These are phyloP conservation scores for Balamuthia mandrillaris DNA, from an alignment of 208 protist species.

Conservation along the genomic window DNA sequence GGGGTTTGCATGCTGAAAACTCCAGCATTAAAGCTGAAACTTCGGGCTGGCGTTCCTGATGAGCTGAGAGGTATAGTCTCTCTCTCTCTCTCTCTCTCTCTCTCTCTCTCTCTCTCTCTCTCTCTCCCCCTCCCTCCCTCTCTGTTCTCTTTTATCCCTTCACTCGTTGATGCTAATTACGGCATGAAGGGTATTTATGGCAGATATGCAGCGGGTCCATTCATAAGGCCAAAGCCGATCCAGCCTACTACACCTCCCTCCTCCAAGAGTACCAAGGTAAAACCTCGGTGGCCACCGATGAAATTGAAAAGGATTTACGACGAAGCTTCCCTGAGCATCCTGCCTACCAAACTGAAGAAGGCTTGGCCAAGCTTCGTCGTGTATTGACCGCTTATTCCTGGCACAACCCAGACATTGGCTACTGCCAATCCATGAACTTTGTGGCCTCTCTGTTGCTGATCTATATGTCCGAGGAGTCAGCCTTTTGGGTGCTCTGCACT, in stretches of 20 bases:
- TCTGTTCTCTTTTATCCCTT: no score
- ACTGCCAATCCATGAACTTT: constrained; percentile 47
- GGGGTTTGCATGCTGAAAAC: constrained; percentile 32
- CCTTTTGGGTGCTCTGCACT: constrained; percentile 1
- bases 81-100: neutral
- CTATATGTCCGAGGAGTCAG: constrained; percentile 16
- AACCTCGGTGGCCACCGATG: constrained; percentile 1
- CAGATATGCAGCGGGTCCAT: neutral
- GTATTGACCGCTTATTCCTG: constrained; percentile 26
- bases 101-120: no score
- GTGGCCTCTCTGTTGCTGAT: constrained; percentile 12
- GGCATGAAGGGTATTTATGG: no score
- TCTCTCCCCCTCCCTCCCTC: no score
- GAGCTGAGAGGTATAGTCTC: constrained; percentile 32
- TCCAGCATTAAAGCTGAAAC: neutral
- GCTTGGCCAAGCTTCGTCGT: constrained; percentile 26
- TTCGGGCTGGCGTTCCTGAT: constrained; percentile 10
- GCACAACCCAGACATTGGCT: constrained; percentile 10
- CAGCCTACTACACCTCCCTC: neutral
- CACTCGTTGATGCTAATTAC: no score
- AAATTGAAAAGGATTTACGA: constrained; percentile 50
- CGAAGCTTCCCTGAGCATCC: constrained; percentile 57
- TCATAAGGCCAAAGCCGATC: neutral
- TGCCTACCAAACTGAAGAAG: constrained; percentile 38
- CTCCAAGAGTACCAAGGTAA: constrained; percentile 32